Conservation (phyloP, 176 grass and related monocot genomes). For the Urochloa ruziziensis region DNA sequence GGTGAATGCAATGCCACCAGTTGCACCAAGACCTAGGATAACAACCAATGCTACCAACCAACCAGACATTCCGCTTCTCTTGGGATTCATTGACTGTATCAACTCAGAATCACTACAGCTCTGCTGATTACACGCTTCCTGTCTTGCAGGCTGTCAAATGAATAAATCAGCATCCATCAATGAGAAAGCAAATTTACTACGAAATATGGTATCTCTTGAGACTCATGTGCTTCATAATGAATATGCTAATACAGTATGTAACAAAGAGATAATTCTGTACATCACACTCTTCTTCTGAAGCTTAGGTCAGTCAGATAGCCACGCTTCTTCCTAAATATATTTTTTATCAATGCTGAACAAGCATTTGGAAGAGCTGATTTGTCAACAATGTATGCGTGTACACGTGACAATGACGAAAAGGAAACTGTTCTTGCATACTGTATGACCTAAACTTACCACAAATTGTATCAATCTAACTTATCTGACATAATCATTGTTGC, state of each 20-base stretch:
- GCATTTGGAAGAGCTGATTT: not conserved
- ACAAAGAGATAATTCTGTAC: not conserved
- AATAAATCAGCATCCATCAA: conserved; percentile 10
- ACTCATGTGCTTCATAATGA: not conserved
- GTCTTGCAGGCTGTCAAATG: conserved; percentile 51
- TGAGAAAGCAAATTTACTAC: not conserved
- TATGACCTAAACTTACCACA: not conserved
- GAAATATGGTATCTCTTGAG: not conserved
- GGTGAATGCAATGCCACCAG: conserved; percentile 52
- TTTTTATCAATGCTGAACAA: not conserved
- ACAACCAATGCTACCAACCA: conserved; percentile 70
- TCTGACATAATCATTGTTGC: not conserved
- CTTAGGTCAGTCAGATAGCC: not conserved
- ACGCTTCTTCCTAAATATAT: not conserved
- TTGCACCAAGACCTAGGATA: conserved; percentile 49
- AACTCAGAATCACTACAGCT: conserved; percentile 44
- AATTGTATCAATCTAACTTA: not conserved
- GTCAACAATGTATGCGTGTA: not conserved
- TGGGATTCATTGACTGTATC: conserved; percentile 32
- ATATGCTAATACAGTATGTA: not conserved
- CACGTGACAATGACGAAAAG: not conserved
- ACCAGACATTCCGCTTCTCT: conserved; percentile 51
- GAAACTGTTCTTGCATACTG: not conserved
- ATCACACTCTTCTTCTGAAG: not conserved
- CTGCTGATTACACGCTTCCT: conserved; percentile 69